Conservation (phyloP, 805 yeast species). For the Candida boleticola region DNA sequence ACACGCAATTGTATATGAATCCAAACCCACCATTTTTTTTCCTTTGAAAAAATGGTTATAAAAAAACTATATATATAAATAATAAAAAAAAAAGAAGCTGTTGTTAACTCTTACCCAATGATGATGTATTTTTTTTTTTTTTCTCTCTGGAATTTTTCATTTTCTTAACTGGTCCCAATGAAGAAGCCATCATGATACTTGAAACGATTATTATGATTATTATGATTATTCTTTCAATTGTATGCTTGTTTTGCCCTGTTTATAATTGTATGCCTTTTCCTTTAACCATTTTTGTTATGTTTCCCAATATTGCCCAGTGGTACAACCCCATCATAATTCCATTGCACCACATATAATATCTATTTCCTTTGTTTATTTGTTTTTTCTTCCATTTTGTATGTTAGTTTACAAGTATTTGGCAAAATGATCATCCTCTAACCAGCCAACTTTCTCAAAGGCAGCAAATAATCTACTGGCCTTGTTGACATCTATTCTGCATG, state of each 20-base stretch:
- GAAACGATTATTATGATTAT: no score
- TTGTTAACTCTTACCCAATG: neutral
- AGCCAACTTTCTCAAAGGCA: constrained; percentile 87
- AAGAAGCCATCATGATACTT: no score
- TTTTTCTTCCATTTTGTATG: neutral
- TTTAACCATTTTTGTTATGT: no score
- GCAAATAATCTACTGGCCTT: constrained; percentile 90
- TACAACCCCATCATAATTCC: neutral
- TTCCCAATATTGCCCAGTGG: neutral
- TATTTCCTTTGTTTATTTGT: neutral
- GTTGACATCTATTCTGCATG: constrained; percentile 94
- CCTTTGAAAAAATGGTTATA: neutral
- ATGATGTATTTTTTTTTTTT: no score
- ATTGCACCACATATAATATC: neutral
- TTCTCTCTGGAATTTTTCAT: no score
- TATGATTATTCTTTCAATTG: no score
- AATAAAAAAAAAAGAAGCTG: neutral
- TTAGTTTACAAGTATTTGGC: constrained; percentile 20
- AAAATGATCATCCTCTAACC: constrained; percentile 80
- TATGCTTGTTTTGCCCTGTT: no score
- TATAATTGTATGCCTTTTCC: no score
- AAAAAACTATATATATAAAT: neutral
- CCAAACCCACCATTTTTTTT: neutral
- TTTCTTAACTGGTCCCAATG: no score
- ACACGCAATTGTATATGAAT: no score